Percentiles rank a stretch among this genome's conserved stretches.
Evolutionary conservation across 1,284 basidiomycete genomes (phyloP).

Genomic region (Xerocomus tenax): DNA sequence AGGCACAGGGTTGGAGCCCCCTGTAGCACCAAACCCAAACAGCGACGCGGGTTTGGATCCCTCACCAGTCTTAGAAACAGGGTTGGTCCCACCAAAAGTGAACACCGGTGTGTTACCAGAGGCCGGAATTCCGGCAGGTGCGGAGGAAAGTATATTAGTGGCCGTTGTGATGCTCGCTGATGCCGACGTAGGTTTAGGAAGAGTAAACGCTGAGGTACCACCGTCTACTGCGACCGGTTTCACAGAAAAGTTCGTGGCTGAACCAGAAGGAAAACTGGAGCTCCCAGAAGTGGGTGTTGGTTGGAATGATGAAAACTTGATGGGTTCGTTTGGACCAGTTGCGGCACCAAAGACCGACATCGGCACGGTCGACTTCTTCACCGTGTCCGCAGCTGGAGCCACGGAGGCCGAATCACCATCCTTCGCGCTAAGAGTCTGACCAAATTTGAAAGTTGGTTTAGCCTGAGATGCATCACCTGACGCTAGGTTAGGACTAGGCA

Average conservation of each 20-base stretch:
- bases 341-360: slow-evolving; percentile 11
- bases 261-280: slow-evolving; percentile 2
- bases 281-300: slow-evolving; percentile 15
- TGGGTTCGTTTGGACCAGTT: slow-evolving; percentile 11
- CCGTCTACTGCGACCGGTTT: slow-evolving; percentile 8
- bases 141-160: slow-evolving; percentile 9
- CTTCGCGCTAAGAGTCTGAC: slow-evolving; percentile 11
- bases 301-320: slow-evolving; percentile 16
- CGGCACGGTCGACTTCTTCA: slow-evolving; percentile 14
- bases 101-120: slow-evolving; percentile 10
- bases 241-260: slow-evolving; percentile 8
- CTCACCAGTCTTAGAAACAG: slow-evolving; percentile 17
- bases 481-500: slow-evolving; percentile 7
- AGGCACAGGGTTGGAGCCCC: neutral
- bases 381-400: slow-evolving; percentile 9
- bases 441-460: slow-evolving; percentile 21
- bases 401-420: slow-evolving; percentile 2
- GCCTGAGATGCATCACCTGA: slow-evolving; percentile 13
- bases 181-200: slow-evolving; percentile 8
- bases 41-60: slow-evolving; percentile 14
- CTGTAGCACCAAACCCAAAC: slow-evolving; percentile 8
- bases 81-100: slow-evolving; percentile 19
- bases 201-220: slow-evolving; percentile 1
- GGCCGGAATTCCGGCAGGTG: slow-evolving; percentile 7
- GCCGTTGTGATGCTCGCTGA: slow-evolving; percentile 3